Conservation (phyloP, 257 asterid genomes). For the Dorcoceras hygrometricum region DNA sequence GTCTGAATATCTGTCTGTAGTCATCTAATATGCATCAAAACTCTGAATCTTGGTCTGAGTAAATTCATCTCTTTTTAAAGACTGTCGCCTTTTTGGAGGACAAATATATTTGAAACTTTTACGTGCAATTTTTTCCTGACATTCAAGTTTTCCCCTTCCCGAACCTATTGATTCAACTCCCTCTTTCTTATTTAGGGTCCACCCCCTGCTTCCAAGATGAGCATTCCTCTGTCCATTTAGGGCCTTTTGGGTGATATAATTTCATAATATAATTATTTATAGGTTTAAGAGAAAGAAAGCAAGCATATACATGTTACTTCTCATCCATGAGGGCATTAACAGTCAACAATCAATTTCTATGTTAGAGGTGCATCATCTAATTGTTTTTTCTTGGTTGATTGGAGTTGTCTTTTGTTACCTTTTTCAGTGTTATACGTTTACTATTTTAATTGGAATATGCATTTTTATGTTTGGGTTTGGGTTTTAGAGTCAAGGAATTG, state of each 20-base stretch:
- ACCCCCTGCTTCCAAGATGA: neutral
- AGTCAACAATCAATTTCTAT: neutral
- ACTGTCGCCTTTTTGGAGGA: neutral
- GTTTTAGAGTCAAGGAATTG: neutral
- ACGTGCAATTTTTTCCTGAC: too few species aligned
- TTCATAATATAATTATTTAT: neutral
- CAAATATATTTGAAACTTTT: too few species aligned
- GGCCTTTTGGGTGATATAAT: neutral
- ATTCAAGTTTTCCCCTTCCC: neutral
- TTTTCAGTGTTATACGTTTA: neutral
- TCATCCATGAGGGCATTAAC: neutral
- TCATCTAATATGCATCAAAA: neutral
- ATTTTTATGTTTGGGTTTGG: conserved; percentile 10
- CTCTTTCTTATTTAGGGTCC: neutral
- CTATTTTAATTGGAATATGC: conserved; percentile 9
- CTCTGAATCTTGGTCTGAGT: neutral
- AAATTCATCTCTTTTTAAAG: neutral
- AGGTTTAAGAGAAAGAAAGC: neutral
- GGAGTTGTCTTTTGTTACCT: conserved; percentile 9
- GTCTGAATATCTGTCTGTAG: neutral
- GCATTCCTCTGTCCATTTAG: neutral
- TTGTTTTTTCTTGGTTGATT: neutral
- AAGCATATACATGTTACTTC: neutral
- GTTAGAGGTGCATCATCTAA: neutral
- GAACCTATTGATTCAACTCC: neutral